Evolutionary conservation across 2,329 filamentous ascomycete species (phyloP).

Genomic region (Aspergillus clavatus): DNA sequence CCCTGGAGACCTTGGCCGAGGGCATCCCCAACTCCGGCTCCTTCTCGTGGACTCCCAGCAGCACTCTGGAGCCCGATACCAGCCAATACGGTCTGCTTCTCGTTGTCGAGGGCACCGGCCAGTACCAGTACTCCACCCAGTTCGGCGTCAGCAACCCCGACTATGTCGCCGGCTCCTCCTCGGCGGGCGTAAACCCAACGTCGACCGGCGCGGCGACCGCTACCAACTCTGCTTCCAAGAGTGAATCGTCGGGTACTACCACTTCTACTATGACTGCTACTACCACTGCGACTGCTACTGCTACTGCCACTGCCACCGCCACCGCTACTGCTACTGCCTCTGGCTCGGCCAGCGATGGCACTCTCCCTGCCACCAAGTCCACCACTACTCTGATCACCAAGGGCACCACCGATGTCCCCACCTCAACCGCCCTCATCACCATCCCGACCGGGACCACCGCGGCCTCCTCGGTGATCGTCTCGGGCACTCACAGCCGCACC

Average conservation of each 20-base stretch:
- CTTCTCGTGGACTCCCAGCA: slow-evolving; percentile 52
- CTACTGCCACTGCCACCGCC: background rate
- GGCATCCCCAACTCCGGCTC: slow-evolving; percentile 52
- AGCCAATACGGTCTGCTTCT: slow-evolving; percentile 58
- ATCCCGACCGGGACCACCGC: slow-evolving; percentile 5
- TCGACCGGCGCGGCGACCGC: background rate
- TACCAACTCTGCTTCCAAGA: background rate
- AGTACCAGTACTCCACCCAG: slow-evolving; percentile 60
- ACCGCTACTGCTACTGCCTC: background rate
- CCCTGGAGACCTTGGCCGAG: slow-evolving; percentile 50
- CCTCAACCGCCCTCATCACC: background rate
- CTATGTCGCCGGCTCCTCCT: slow-evolving; percentile 8
- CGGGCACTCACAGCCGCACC: slow-evolving; percentile 9
- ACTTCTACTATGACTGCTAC: too few species aligned
- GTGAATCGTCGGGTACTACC: too few species aligned
- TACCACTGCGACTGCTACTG: too few species aligned
- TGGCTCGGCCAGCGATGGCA: background rate
- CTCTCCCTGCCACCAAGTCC: background rate
- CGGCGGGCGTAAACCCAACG: background rate
- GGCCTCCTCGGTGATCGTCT: slow-evolving; percentile 7
- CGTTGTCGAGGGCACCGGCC: slow-evolving; percentile 54
- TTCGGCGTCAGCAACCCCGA: slow-evolving; percentile 50
- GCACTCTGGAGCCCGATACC: slow-evolving; percentile 44
- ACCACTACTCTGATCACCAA: background rate
- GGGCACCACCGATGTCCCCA: background rate